A percentile compares a stretch with the other conserved stretches of the same genome.
phyloP scores from a whole-genome alignment of 108 stramenopile genomes.

The Skeletonema tropicum region DNA sequence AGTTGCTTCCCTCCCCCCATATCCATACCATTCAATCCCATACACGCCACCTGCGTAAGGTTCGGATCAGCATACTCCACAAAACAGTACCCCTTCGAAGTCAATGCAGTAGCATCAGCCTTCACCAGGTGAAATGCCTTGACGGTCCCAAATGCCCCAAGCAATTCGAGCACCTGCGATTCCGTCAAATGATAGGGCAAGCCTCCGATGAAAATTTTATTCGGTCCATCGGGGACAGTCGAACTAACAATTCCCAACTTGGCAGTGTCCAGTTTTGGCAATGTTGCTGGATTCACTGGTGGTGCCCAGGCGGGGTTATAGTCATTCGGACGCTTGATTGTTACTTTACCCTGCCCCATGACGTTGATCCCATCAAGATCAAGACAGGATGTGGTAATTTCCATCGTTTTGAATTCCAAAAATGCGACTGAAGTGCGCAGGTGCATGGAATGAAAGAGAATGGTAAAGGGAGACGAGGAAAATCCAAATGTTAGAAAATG shows the following conservation, averaged over 20 bases:
- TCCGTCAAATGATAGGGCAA: conserved; percentile 95
- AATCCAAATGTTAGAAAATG: neutral
- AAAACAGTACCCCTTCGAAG: conserved; percentile 97
- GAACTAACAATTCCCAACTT: conserved; percentile 85
- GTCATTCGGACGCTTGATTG: conserved; percentile 96
- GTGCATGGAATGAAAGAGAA: neutral
- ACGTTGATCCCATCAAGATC: conserved; percentile 92
- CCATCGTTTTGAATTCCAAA: conserved; percentile 94
- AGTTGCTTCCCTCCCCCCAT: conserved; percentile 93
- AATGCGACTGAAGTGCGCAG: conserved; percentile 66
- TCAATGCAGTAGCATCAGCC: conserved; percentile 70
- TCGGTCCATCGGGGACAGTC: conserved; percentile 95
- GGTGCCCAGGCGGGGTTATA: conserved; percentile 92
- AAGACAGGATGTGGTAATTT: conserved; percentile 91
- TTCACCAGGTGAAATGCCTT: conserved; percentile 96
- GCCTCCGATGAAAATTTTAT: conserved; percentile 99
- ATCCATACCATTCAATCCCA: conserved; percentile 96
- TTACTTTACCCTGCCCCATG: conserved; percentile 81
- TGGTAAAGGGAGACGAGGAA: neutral
- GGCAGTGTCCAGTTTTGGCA: conserved; percentile 72
- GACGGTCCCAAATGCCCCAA: conserved; percentile 91
- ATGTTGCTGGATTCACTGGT: conserved; percentile 51
- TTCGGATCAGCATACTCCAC: conserved; percentile 90
- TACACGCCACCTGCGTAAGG: conserved; percentile 82
- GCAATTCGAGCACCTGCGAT: conserved; percentile 91